These are phyloP conservation scores for Candida incommunis DNA, from an alignment of 805 yeast species.

Conservation along the genomic window DNA sequence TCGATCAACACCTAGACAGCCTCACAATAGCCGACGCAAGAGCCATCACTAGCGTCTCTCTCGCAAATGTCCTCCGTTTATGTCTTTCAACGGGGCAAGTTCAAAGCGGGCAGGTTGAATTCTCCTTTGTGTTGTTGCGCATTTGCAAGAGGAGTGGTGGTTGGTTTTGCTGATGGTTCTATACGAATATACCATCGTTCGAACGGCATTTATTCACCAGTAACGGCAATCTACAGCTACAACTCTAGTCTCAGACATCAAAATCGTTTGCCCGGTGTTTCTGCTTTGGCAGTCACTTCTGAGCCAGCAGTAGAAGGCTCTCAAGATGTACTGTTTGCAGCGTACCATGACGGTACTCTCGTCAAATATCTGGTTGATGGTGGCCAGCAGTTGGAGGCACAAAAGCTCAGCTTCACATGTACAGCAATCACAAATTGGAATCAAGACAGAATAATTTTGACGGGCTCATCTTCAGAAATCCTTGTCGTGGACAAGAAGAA, in stretches of 20 bases:
- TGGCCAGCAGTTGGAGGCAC: neutral
- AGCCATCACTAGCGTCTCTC: too few relatives aligned
- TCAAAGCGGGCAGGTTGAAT: neutral
- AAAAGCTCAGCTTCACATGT: neutral
- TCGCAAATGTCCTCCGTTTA: neutral
- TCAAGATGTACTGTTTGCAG: neutral
- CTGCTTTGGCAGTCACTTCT: neutral
- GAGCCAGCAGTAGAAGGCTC: neutral
- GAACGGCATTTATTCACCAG: neutral
- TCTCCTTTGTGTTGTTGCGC: neutral
- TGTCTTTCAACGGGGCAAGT: neutral
- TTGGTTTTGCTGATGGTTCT: conserved; percentile 1
- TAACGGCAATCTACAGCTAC: neutral
- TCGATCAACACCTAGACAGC: too few relatives aligned
- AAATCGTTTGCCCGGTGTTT: neutral
- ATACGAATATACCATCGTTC: neutral
- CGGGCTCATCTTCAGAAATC: neutral
- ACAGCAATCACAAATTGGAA: neutral
- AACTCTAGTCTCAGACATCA: neutral
- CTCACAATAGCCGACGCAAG: too few relatives aligned
- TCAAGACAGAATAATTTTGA: neutral
- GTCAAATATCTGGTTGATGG: neutral
- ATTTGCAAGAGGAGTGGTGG: neutral
- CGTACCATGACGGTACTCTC: neutral
- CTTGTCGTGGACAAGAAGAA: neutral